Evolutionary conservation across 768 basidiomycete species (phyloP), one percentile per base, ranked within the genome.

Genomic region (Chiua virens): DNA sequence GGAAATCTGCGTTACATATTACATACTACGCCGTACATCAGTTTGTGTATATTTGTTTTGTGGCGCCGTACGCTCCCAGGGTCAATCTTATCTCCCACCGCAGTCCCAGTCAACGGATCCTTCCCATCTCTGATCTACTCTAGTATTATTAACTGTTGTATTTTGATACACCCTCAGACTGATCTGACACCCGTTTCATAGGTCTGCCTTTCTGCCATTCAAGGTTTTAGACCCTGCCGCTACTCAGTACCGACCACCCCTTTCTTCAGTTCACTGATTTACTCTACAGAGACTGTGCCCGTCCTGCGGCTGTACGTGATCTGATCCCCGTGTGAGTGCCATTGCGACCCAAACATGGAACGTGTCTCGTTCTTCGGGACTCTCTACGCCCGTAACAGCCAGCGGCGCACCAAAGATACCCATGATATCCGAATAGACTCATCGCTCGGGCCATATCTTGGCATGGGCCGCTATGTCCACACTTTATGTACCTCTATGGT

Each of bases 71-170:
- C 39, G 35, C 47, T 58, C 65, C 42, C 61, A 67, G 62, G 65
- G 64, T 61, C 61, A 61, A 64, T 67, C 64, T 66, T 66, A 68
- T 61, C 66, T 66, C 62, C 56, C 64, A 58, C 60, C 52, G 47
- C 52, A 22, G 30, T 30, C 40, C 20, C 45, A 37, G 23, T 43
- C 36, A 3, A 14, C 46, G 28, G 49, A 20, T 14, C 28, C 27
- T 54, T 53, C 56, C 52, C 60, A 54, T 60, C 41, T 25, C 45
- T 43, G 39, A 45, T 57, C 36, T 48, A 32, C 30, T 34, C 34
- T 34, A 34, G 3, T 17, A 34, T 4, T 34, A 34, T 5, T 7
- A 34, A 1, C 6, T 34, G 4, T 34, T 34, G 7, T n/a, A n/a
- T n/a, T n/a, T 17, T 34, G 1, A 34, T 34, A 2, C 34, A 34